A percentile compares a stretch with the other conserved stretches of the same genome.
Evolutionary conservation across 202 grass and related monocot species (phyloP).

Genomic region (Musa balbisiana): DNA sequence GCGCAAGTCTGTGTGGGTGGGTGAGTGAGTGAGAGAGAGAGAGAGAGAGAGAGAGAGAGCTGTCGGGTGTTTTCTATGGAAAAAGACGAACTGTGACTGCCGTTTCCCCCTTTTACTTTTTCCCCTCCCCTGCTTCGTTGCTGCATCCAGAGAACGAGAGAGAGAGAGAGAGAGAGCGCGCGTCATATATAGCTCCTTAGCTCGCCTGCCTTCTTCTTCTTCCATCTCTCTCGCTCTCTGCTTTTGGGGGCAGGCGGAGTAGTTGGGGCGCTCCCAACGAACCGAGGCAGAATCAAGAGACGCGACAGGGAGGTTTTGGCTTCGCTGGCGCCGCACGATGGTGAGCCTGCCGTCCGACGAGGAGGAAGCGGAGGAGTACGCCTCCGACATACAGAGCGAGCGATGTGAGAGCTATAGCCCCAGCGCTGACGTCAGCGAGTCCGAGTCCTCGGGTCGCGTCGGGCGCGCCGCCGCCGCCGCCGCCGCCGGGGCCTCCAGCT

Average conservation of each 20-base stretch:
- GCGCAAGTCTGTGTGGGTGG: neutral
- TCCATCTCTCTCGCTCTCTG: neutral
- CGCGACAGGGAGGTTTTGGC: neutral
- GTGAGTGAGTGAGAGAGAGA: too few relatives aligned
- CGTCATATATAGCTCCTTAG: neutral
- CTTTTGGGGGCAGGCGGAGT: too few relatives aligned
- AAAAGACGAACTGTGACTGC: neutral
- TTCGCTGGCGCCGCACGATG: conserved; percentile 26
- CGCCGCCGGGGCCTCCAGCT: conserved; percentile 54
- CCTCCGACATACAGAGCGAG: conserved; percentile 36
- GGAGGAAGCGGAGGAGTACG: conserved; percentile 41
- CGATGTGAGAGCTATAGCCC: conserved; percentile 87
- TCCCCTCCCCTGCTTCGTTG: too few relatives aligned
- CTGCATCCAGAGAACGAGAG: too few relatives aligned
- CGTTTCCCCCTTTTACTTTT: too few relatives aligned
- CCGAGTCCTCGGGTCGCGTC: conserved; percentile 78
- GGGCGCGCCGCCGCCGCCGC: conserved; percentile 35
- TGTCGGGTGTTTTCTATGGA: neutral
- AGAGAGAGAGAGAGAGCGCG: too few relatives aligned
- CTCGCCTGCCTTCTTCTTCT: neutral
- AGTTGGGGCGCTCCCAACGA: too few relatives aligned
- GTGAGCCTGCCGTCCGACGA: conserved; percentile 49
- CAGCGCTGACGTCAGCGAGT: conserved; percentile 91
- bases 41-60: neutral
- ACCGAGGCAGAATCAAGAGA: too few relatives aligned